Evolutionary conservation across 768 basidiomycete species (phyloP), one percentile per base, ranked within the genome.

Genomic region (Xerocomus spinulosus): DNA sequence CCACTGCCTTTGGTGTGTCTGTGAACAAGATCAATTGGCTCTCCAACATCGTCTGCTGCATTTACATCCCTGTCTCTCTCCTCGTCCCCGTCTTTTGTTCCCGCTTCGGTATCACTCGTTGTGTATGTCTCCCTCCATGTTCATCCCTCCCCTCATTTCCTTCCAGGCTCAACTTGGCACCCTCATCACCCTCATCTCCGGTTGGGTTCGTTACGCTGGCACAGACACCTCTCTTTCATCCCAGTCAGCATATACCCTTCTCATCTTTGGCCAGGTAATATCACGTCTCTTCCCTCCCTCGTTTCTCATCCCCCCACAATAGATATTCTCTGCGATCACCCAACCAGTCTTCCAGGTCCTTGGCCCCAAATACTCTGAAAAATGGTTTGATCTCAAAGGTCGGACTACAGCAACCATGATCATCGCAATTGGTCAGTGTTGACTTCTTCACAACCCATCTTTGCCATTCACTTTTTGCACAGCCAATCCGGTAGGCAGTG

Each of bases 1-100:
- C 78, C 10, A 55, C 58, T 3, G 80, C 86, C 30, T 89, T 90
- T 54, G 68, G 71, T n/a, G 79, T 90, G 51, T 77, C 82, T 0
- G 67, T 90, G 17, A 72, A 81, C 63, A 68, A 85, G 63, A 82
- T 88, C 13, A 91, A 87, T 55, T 92, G 91, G 90, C 70, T 92
- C 2, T 82, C 84, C 9, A 92, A 87, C 56, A 72, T 85, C 44
- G 69, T 83, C 17, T 73, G 78, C 3, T 70, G 79, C 28, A 62
- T 82, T 1, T 90, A 80, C 53, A 70, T 92, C 14, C 83, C 84
- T 1, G 70, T 72, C 8, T 80, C 86, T 2, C 55, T 86, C 28
- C 54, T 78, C 15, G 68, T 85, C 13, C 89, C 90, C 0, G 57
- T 73, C 10, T 54, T 87, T 25, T 76, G 79, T 50, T 68, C 73